Evolutionary conservation across 1,284 basidiomycete genomes (phyloP).

Genomic region (Psilocybe mexicana): DNA sequence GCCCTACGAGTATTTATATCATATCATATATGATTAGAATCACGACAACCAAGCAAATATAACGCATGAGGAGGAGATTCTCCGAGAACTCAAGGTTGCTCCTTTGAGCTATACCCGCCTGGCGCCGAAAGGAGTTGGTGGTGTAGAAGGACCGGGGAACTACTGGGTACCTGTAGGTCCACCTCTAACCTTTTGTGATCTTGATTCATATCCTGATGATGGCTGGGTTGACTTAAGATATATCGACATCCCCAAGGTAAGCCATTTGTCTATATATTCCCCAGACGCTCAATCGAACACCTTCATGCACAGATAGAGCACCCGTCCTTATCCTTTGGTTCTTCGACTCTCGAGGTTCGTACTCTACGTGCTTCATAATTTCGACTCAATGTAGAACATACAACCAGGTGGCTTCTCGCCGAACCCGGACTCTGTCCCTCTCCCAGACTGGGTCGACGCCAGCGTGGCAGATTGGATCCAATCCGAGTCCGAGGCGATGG

Average conservation of each 20-base stretch:
- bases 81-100: conserved; percentile 53
- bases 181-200: background rate
- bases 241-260: conserved; percentile 20
- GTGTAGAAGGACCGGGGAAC: conserved; percentile 59
- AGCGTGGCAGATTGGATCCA: conserved; percentile 63
- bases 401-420: conserved; percentile 35
- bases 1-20: no score
- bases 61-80: conserved; percentile 61
- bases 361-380: background rate
- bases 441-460: conserved; percentile 69
- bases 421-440: conserved; percentile 39
- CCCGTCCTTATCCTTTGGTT: conserved; percentile 67
- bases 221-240: conserved; percentile 6
- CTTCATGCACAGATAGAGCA: conserved; percentile 36
- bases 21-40: conserved; percentile 42
- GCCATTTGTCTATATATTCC: background rate
- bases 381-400: no score
- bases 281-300: background rate
- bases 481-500: conserved; percentile 51
- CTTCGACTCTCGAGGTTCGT: conserved; percentile 67
- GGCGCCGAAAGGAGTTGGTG: conserved; percentile 60
- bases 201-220: background rate
- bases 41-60: conserved; percentile 72
- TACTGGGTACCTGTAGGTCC: conserved; percentile 69
- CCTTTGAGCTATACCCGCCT: conserved; percentile 63